A percentile compares a stretch with the other conserved stretches of the same genome.
These are phyloP conservation scores for Calonectria pseudoturangicola DNA, from an alignment of 2,329 filamentous ascomycete species.

Conservation along the genomic window DNA sequence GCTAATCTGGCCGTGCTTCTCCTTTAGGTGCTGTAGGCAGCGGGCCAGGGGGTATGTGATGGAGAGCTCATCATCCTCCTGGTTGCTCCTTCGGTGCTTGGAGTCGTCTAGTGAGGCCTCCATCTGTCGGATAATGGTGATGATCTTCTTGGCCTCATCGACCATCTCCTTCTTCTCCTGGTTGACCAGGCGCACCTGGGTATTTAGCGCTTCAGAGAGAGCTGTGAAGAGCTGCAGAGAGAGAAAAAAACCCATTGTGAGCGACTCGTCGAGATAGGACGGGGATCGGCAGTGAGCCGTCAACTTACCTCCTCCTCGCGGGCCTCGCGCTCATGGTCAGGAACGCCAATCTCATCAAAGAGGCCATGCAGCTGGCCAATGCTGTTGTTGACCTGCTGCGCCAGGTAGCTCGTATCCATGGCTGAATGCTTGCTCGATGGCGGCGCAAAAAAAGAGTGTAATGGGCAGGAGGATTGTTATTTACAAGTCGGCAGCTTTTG, in stretches of 20 bases:
- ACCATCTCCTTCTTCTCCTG: slow-evolving; percentile 92
- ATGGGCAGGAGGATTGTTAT: slow-evolving; percentile 40
- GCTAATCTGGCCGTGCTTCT: slow-evolving; percentile 88
- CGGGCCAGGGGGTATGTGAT: slow-evolving; percentile 89
- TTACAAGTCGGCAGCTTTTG: slow-evolving; percentile 32
- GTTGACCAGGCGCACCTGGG: slow-evolving; percentile 89
- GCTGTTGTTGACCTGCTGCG: slow-evolving; percentile 95
- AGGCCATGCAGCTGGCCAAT: slow-evolving; percentile 94
- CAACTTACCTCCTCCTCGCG: slow-evolving; percentile 88
- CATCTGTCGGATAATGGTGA: slow-evolving; percentile 94
- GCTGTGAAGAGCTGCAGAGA: slow-evolving; percentile 86
- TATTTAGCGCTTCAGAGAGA: slow-evolving; percentile 92
- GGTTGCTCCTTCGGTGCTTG: slow-evolving; percentile 78
- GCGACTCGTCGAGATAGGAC: background rate
- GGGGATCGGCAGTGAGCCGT: background rate
- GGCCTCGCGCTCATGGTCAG: slow-evolving; percentile 91
- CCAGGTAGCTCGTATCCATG: slow-evolving; percentile 95
- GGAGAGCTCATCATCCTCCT: slow-evolving; percentile 80
- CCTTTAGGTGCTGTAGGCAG: slow-evolving; percentile 87
- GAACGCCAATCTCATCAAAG: slow-evolving; percentile 98
- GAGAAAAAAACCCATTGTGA: background rate
- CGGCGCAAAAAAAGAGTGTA: slow-evolving; percentile 44
- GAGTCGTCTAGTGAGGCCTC: slow-evolving; percentile 89
- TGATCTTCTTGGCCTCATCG: slow-evolving; percentile 91
- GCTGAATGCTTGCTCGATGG: slow-evolving; percentile 37